phyloP scores from a whole-genome alignment of 495 filamentous ascomycete species.

The Cudoniella acicularis region DNA sequence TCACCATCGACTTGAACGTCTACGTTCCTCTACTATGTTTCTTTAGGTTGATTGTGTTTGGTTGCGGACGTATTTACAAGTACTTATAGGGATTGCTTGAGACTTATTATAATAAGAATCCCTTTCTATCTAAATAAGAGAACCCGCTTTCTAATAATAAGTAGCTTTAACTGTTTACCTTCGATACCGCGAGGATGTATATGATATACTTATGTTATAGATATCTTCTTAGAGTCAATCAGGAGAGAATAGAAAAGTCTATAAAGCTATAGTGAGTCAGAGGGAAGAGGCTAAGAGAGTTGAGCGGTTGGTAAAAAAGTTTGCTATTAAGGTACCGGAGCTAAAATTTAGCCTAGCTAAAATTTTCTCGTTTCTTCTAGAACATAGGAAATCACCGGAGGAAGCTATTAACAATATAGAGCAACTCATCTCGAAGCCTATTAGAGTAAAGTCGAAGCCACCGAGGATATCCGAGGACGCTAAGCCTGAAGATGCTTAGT shows the following conservation, averaged over 20 bases:
- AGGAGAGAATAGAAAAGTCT: too few relatives aligned
- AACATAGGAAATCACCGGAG: constrained; percentile 59
- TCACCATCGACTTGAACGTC: constrained; percentile 65
- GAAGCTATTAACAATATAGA: constrained; percentile 50
- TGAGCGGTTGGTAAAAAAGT: constrained; percentile 44
- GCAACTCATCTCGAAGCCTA: constrained; percentile 19
- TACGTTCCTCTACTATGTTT: constrained; percentile 49
- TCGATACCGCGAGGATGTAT: too few relatives aligned
- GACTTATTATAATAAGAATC: constrained; percentile 12
- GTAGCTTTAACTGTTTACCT: too few relatives aligned
- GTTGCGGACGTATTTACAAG: constrained; percentile 10
- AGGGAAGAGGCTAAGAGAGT: constrained; percentile 34
- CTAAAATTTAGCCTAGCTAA: constrained; percentile 49
- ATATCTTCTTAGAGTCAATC: too few relatives aligned
- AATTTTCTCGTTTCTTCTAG: constrained; percentile 69
- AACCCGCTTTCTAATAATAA: too few relatives aligned
- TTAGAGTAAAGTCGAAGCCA: neutral
- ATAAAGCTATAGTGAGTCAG: constrained; percentile 7
- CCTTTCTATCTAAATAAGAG: constrained; percentile 6
- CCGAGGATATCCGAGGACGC: neutral
- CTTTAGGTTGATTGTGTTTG: too few relatives aligned
- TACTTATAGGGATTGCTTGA: constrained; percentile 13
- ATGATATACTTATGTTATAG: too few relatives aligned
- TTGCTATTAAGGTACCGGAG: constrained; percentile 53
- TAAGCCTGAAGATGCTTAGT: constrained; percentile 11